phyloP scores from a whole-genome alignment of 2,329 filamentous ascomycete genomes.

The Harringtonia lauricola region DNA sequence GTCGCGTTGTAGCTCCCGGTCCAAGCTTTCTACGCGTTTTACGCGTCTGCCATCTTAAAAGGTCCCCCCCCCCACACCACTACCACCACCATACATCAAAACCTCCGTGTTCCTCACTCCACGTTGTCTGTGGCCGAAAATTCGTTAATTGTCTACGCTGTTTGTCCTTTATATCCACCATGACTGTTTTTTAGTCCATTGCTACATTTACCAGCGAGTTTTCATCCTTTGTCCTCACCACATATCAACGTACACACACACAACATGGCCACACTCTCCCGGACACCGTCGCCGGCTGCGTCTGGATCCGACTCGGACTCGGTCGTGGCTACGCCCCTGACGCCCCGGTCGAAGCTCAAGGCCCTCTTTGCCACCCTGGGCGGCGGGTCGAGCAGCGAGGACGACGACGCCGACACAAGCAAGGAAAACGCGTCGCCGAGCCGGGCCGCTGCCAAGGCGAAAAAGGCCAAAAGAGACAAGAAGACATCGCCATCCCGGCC shows the following conservation, averaged over 20 bases:
- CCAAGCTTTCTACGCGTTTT: background rate
- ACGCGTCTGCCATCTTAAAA: background rate
- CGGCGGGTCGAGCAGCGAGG: conserved; percentile 7
- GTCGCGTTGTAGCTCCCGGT: background rate
- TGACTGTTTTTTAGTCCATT: background rate
- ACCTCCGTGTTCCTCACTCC: no score
- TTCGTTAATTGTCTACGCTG: no score
- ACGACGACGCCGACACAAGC: conserved; percentile 4
- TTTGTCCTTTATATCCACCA: background rate
- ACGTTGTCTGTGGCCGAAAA: no score
- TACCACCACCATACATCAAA: background rate
- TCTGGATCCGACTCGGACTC: conserved; percentile 30
- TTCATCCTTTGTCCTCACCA: background rate
- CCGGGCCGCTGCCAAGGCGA: background rate
- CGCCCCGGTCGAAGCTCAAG: conserved; percentile 43
- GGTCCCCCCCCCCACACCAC: background rate
- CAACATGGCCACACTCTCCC: conserved; percentile 9
- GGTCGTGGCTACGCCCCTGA: conserved; percentile 32
- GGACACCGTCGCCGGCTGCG: conserved; percentile 20
- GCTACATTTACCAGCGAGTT: background rate
- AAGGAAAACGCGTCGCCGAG: background rate
- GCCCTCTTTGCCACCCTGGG: conserved; percentile 25
- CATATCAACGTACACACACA: background rate
- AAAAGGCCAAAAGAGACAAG: background rate
- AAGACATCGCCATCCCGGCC: background rate